Evolutionary conservation across 345 rosid species (phyloP).

Genomic region (Lepidium aucheri): DNA sequence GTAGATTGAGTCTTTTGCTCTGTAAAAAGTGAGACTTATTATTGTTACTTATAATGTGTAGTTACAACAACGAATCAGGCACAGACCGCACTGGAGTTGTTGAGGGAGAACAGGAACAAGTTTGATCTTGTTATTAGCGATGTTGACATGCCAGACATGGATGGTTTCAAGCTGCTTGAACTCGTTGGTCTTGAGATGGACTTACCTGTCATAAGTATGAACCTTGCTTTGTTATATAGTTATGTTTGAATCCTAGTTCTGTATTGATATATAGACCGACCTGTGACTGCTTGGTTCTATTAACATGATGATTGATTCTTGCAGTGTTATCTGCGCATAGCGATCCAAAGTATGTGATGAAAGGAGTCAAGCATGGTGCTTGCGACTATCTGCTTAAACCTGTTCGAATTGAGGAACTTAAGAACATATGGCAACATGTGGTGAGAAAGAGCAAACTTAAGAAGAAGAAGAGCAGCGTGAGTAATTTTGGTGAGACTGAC

Average conservation of each 20-base stretch:
- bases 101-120: constrained; percentile 63
- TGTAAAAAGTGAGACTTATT: constrained; percentile 3
- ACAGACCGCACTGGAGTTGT: constrained; percentile 42
- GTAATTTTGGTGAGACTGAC: constrained; percentile 30
- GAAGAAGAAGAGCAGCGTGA: constrained; percentile 37
- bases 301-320: constrained; percentile 15
- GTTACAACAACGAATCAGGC: constrained; percentile 62
- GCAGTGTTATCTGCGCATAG: constrained; percentile 85
- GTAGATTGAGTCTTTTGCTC: background rate
- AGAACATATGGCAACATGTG: constrained; percentile 97
- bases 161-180: constrained; percentile 77
- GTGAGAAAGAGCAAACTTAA: constrained; percentile 54
- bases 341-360: constrained; percentile 72
- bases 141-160: constrained; percentile 83
- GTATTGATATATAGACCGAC: background rate
- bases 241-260: background rate
- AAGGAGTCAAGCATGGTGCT: constrained; percentile 89
- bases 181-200: constrained; percentile 83
- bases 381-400: constrained; percentile 90
- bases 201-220: constrained; percentile 68
- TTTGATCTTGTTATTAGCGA: constrained; percentile 77
- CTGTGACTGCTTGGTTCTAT: background rate
- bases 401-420: constrained; percentile 73
- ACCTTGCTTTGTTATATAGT: background rate
- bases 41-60: constrained; percentile 19